Percentiles rank a stretch among this genome's conserved stretches.
Conservation (phyloP, 768 basidiomycete species). For the Russula sp. region DNA sequence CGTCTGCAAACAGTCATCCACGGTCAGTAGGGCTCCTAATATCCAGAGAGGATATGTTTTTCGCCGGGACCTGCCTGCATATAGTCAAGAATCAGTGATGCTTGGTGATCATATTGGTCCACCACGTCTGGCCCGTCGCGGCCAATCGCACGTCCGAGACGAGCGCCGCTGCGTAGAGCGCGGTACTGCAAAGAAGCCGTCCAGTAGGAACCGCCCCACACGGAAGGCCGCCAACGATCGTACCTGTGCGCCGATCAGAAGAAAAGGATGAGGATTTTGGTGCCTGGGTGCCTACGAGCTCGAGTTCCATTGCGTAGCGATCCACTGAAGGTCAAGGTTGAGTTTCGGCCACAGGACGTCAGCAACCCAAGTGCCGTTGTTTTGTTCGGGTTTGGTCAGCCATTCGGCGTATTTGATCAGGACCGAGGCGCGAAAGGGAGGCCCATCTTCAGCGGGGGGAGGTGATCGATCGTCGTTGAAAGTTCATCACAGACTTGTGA, state of each 20-base stretch:
- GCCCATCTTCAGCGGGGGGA: neutral
- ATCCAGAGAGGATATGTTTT: too few relatives aligned
- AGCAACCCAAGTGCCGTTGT: constrained; percentile 15
- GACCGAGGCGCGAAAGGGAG: constrained; percentile 10
- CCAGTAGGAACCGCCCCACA: constrained; percentile 14
- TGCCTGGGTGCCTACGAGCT: constrained; percentile 15
- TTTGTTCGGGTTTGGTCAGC: constrained; percentile 11
- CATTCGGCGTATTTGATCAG: constrained; percentile 10
- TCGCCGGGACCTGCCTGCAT: constrained; percentile 13
- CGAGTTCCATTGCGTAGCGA: constrained; percentile 7
- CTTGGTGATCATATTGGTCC: constrained; percentile 7
- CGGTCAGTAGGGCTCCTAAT: too few relatives aligned
- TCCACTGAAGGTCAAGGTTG: constrained; percentile 17
- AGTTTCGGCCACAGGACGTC: constrained; percentile 13
- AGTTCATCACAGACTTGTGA: too few relatives aligned
- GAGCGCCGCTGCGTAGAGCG: constrained; percentile 12
- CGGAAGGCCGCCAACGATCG: constrained; percentile 14
- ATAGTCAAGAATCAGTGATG: constrained; percentile 12
- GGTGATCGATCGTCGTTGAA: too few relatives aligned
- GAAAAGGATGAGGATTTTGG: too few relatives aligned
- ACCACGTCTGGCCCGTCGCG: neutral
- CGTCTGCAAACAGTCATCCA: too few relatives aligned
- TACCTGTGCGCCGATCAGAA: neutral
- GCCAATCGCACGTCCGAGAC: constrained; percentile 11
- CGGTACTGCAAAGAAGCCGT: constrained; percentile 14